A percentile compares a stretch with the other conserved stretches of the same genome.
These are phyloP conservation scores for Goniomonas avonlea DNA, from an alignment of 78 protist genomes.

Conservation along the genomic window DNA sequence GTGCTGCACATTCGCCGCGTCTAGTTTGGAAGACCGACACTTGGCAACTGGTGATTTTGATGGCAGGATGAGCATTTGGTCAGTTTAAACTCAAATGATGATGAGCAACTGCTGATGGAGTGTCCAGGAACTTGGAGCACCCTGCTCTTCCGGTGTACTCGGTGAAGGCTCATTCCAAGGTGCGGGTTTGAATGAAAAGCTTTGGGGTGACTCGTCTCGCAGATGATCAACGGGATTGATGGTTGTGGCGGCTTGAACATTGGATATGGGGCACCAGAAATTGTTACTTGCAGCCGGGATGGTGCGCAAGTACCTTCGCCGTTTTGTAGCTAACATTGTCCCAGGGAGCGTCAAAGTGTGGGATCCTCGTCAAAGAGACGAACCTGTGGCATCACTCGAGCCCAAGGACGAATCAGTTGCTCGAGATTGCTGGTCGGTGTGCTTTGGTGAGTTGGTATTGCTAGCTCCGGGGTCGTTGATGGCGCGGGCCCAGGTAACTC, in stretches of 20 bases:
- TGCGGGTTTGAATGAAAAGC: no score
- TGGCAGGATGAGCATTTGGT: conserved; percentile 49
- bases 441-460: conserved; percentile 42
- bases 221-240: conserved; percentile 55
- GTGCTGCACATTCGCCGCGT: conserved; percentile 56
- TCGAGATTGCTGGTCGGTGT: conserved; percentile 71
- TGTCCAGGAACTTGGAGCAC: conserved; percentile 22
- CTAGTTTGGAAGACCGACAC: conserved; percentile 26
- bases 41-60: conserved; percentile 61
- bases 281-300: conserved; percentile 61
- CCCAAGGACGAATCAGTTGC: conserved; percentile 17
- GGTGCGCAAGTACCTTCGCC: no score
- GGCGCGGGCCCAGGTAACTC: conserved; percentile 4
- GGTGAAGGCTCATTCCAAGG: conserved; percentile 42
- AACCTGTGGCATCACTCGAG: conserved; percentile 41
- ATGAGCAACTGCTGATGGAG: no score
- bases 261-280: conserved; percentile 68
- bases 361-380: conserved; percentile 57
- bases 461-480: no score
- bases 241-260: conserved; percentile 42
- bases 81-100: background rate
- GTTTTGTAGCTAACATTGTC: no score
- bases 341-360: conserved; percentile 63
- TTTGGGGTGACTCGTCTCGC: no score
- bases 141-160: background rate